A percentile compares a stretch with the other conserved stretches of the same genome.
These are phyloP conservation scores for Aspergillus amoenus DNA, from an alignment of 2,329 filamentous ascomycete genomes.

Conservation along the genomic window DNA sequence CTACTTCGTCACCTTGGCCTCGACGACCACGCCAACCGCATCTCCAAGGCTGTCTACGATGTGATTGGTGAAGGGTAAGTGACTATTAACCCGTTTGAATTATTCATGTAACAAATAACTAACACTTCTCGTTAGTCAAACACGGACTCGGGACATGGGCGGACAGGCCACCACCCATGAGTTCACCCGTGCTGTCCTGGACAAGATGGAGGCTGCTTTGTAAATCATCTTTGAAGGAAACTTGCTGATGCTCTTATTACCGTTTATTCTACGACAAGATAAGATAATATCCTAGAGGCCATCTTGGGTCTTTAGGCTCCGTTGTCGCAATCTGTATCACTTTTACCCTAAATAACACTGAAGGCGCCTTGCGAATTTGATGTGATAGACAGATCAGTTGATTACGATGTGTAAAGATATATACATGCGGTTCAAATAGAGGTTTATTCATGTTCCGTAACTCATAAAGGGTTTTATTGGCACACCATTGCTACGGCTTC, in stretches of 20 bases:
- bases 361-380: slow-evolving; percentile 24
- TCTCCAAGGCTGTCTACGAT: slow-evolving; percentile 77
- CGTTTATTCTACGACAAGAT: slow-evolving; percentile 26
- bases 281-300: slow-evolving; percentile 14
- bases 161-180: slow-evolving; percentile 85
- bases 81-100: neutral
- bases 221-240: slow-evolving; percentile 42
- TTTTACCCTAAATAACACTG: slow-evolving; percentile 23
- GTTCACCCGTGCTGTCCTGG: slow-evolving; percentile 90
- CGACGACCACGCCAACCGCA: slow-evolving; percentile 97
- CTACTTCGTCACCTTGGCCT: slow-evolving; percentile 94
- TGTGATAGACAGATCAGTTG: slow-evolving; percentile 10
- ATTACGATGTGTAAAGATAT: slow-evolving; percentile 18
- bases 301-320: slow-evolving; percentile 12
- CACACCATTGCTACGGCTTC: neutral
- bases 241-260: slow-evolving; percentile 11
- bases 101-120: slow-evolving; percentile 29
- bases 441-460: neutral
- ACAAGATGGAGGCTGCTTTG: slow-evolving; percentile 81
- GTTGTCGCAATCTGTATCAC: slow-evolving; percentile 30
- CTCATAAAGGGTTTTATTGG: neutral
- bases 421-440: slow-evolving; percentile 16
- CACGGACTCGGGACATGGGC: slow-evolving; percentile 94
- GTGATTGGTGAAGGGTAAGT: slow-evolving; percentile 87
- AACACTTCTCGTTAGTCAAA: slow-evolving; percentile 60